Conservation (phyloP, 2,329 filamentous ascomycete species). For the Seiridium unicorne region DNA sequence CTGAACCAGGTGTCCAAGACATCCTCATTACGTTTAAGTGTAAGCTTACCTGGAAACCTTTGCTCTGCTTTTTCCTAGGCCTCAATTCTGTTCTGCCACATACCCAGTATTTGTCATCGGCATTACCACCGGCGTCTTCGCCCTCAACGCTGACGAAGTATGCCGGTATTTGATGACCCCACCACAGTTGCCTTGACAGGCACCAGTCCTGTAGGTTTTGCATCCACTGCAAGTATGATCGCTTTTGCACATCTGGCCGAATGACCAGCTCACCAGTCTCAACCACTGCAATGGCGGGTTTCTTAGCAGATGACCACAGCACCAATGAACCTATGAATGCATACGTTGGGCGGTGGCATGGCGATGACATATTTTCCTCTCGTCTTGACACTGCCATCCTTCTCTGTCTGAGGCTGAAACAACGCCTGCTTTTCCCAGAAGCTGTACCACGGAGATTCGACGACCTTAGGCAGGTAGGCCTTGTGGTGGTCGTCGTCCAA, state of each 20-base stretch:
- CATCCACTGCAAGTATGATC: conserved; percentile 86
- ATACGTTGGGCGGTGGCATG: neutral
- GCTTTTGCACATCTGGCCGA: conserved; percentile 74
- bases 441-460: neutral
- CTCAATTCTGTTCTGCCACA: conserved; percentile 72
- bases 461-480: neutral
- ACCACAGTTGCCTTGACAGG: conserved; percentile 89
- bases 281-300: conserved; percentile 76
- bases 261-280: conserved; percentile 81
- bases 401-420: neutral
- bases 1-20: conserved; percentile 97
- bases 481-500: neutral
- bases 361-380: neutral
- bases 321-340: too few relatives aligned
- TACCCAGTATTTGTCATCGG: conserved; percentile 67
- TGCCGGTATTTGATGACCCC: conserved; percentile 86
- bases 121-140: conserved; percentile 33
- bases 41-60: conserved; percentile 76
- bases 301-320: conserved; percentile 17
- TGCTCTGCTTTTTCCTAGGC: conserved; percentile 75
- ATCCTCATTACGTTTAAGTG: conserved; percentile 79
- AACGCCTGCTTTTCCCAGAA: neutral
- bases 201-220: conserved; percentile 88
- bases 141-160: conserved; percentile 82
- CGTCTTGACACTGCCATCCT: neutral